Conservation (phyloP, 2,329 filamentous ascomycete genomes). For the Paraphoma chrysanthemicola region DNA sequence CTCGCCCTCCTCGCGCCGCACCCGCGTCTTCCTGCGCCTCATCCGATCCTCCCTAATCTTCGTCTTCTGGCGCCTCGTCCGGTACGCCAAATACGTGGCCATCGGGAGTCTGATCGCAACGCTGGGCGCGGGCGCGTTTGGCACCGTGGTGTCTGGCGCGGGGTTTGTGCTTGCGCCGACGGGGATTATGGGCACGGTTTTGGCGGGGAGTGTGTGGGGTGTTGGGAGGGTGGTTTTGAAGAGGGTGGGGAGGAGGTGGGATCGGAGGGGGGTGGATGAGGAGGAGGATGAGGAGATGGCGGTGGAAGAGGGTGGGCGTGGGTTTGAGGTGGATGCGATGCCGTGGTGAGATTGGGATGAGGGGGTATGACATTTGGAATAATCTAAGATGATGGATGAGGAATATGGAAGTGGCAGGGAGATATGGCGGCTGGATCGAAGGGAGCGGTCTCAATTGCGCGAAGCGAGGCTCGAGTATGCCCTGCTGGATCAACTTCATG, state of each 20-base stretch:
- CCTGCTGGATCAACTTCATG: too few species aligned
- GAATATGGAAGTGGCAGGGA: too few species aligned
- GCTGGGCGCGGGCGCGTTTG: conserved; percentile 46
- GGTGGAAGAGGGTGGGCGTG: conserved; percentile 12
- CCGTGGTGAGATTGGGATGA: not conserved
- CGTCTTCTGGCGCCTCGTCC: conserved; percentile 51
- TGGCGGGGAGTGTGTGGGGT: conserved; percentile 49
- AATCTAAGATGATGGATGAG: too few species aligned
- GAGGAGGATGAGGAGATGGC: conserved; percentile 20
- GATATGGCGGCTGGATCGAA: too few species aligned
- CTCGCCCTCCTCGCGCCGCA: conserved; percentile 45
- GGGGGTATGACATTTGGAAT: not conserved
- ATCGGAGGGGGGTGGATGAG: conserved; percentile 21
- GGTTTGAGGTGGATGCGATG: conserved; percentile 1
- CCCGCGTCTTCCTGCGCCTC: conserved; percentile 48
- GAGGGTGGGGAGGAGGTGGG: conserved; percentile 40
- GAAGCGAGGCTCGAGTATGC: too few species aligned
- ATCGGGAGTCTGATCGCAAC: conserved; percentile 50
- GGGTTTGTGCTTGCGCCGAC: conserved; percentile 53
- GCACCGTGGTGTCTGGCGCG: conserved; percentile 46
- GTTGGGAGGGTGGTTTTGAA: conserved; percentile 46
- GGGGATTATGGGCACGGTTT: conserved; percentile 47
- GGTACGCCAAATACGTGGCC: conserved; percentile 54
- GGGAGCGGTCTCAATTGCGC: too few species aligned
- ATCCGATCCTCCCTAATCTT: conserved; percentile 50